These are phyloP conservation scores for Nicotiana undulata DNA, from an alignment of 257 asterid species.

Conservation along the genomic window DNA sequence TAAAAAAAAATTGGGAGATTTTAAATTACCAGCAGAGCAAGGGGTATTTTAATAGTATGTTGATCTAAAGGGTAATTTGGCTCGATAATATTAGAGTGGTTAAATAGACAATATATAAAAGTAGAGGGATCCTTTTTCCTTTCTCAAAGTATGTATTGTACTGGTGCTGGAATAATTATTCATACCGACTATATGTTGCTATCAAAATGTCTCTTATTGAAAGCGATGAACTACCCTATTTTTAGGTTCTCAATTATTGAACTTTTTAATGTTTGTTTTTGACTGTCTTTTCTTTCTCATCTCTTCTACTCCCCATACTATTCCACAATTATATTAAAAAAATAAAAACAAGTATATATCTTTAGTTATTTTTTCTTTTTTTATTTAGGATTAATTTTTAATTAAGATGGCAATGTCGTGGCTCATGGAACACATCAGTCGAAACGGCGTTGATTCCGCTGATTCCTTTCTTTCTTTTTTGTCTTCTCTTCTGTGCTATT, in stretches of 20 bases:
- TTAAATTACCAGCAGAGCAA: no score
- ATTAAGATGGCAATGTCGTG: constrained; percentile 17
- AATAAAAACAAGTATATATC: neutral
- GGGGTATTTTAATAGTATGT: no score
- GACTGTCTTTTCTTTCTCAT: constrained; percentile 1
- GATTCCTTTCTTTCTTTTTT: constrained; percentile 54
- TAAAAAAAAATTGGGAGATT: no score
- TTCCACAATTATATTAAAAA: constrained; percentile 2
- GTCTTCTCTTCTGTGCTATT: constrained; percentile 27
- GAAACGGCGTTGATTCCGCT: constrained; percentile 74
- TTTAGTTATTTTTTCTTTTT: neutral
- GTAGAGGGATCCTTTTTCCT: no score
- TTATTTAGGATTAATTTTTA: neutral
- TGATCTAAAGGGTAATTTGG: no score
- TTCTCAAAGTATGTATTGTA: neutral
- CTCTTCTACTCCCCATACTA: neutral
- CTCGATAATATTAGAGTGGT: no score
- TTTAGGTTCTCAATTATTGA: constrained; percentile 7
- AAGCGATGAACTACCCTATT: constrained; percentile 9
- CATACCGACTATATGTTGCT: neutral
- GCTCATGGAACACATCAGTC: constrained; percentile 46
- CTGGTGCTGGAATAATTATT: neutral
- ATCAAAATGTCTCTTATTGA: constrained; percentile 9
- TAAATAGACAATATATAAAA: no score
- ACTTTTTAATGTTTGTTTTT: neutral